Base-by-base conservation (phyloP, 768 basidiomycete species). In the Suillus hirtellus region DNA sequence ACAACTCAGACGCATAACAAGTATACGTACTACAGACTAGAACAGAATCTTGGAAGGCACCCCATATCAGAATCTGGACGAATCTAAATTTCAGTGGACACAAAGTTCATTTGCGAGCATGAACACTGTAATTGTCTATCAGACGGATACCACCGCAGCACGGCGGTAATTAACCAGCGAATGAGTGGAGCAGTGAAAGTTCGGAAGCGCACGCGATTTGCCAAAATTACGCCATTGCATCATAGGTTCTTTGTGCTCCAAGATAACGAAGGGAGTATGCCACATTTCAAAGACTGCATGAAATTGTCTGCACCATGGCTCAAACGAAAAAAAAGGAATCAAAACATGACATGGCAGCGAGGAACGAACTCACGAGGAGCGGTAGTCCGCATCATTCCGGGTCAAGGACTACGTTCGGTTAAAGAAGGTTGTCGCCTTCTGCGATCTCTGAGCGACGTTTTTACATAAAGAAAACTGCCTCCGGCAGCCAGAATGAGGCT, bases 401-500 rank as follows among this genome's bases (percentile, higher is more conserved):
- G 49, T 58, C 24, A 58, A 58, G 24, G 56, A 42, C 56, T 42
- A 27, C 24, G 40, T 42, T 40, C 56, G 4, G 27, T 11, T 11
- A 27, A 17, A 15, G 24, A 19, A 58, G 15, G 61, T 12, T 38
- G 68, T 35, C 61, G 73, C 58, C 68, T 65, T 58, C 74, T 68
- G 43, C 75, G 71, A 14, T 69, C 65, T 7, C 50, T 65, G 66
- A 75, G 62, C 31, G 75, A 60, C 17, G 63, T 74, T 60, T 75
- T 75, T 60, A 72, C 74, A 31, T 71, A 74, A 44, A 75, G 55
- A 63, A 75, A 75, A 50, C 74, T 68, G 0, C 65, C 72, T 17
- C 74, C 74, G 11, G 69, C 74, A 3, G 66, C 66, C 35, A 75
- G 63, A 59, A 72, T 70, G 56, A 75, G 56, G n/a, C 64, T 66